phyloP scores from a whole-genome alignment of 73 alveolate species.

The Urostyla sp. region DNA sequence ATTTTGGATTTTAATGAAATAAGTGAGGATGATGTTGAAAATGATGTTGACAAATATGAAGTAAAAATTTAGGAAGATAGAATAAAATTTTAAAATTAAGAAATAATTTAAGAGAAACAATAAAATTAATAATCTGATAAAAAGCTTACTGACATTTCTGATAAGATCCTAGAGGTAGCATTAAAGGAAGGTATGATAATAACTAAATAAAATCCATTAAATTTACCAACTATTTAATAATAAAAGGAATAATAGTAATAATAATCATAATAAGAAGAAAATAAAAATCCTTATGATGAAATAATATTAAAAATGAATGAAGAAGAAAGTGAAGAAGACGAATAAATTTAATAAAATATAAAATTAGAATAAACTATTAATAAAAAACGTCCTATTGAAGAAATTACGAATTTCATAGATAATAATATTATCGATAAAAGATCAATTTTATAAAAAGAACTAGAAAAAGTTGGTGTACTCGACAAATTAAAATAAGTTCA shows the following conservation, averaged over 20 bases:
- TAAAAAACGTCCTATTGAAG: constrained; percentile 9
- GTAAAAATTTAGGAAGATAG: neutral
- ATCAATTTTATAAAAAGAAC: constrained; percentile 18
- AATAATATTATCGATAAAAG: constrained; percentile 5
- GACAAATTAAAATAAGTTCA: constrained; percentile 32
- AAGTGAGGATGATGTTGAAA: neutral
- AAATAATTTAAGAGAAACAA: neutral
- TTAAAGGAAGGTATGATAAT: neutral
- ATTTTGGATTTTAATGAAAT: too few relatives aligned
- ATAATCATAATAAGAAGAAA: neutral
- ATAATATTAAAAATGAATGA: neutral
- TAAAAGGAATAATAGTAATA: neutral
- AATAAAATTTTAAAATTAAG: neutral
- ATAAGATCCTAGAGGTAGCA: neutral
- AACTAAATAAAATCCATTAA: too few relatives aligned
- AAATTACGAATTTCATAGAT: neutral
- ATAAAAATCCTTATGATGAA: neutral
- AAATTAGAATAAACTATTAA: neutral
- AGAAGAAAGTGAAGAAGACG: neutral
- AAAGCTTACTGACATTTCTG: neutral
- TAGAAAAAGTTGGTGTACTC: too few relatives aligned
- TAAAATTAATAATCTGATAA: neutral
- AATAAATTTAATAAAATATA: neutral
- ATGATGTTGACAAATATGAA: neutral
- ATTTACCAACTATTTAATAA: too few relatives aligned